phyloP scores from a whole-genome alignment of 1,139 yeast genomes.

The Arxiozyma slooffiae region DNA sequence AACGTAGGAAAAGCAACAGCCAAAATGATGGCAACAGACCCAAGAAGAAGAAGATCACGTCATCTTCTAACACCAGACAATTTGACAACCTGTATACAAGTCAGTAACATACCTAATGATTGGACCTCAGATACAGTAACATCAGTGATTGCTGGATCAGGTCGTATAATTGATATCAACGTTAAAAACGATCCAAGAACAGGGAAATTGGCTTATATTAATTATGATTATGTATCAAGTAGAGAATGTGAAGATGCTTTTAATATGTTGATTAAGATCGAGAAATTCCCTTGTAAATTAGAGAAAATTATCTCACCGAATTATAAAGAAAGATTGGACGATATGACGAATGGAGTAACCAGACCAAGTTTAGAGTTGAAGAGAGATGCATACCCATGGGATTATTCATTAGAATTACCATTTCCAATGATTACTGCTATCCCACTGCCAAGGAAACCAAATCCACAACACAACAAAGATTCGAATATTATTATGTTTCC shows the following conservation, averaged over 20 bases:
- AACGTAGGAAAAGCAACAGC: neutral
- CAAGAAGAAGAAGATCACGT: slow-evolving; percentile 25
- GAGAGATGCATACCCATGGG: slow-evolving; percentile 29
- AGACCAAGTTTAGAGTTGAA: slow-evolving; percentile 13
- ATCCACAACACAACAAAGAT: slow-evolving; percentile 3
- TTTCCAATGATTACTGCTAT: slow-evolving; percentile 30
- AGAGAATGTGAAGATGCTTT: slow-evolving; percentile 24
- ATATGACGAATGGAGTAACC: slow-evolving; percentile 1
- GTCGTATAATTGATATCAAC: slow-evolving; percentile 21
- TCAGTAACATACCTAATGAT: slow-evolving; percentile 22
- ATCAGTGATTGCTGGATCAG: slow-evolving; percentile 30
- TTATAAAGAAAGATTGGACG: slow-evolving; percentile 12
- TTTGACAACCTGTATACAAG: slow-evolving; percentile 23
- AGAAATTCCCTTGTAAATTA: slow-evolving; percentile 21
- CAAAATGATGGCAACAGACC: slow-evolving; percentile 17
- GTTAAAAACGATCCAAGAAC: slow-evolving; percentile 26
- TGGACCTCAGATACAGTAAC: slow-evolving; percentile 26
- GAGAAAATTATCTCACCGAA: slow-evolving; percentile 23
- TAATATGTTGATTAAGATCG: slow-evolving; percentile 18
- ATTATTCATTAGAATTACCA: slow-evolving; percentile 24
- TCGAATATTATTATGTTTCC: slow-evolving; percentile 34
- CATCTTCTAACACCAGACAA: slow-evolving; percentile 26
- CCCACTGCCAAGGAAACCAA: slow-evolving; percentile 27
- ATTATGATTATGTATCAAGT: slow-evolving; percentile 20
- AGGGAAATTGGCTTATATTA: slow-evolving; percentile 21